Conservation (phyloP, 805 yeast genomes). For the Huiozyma sinensis region DNA sequence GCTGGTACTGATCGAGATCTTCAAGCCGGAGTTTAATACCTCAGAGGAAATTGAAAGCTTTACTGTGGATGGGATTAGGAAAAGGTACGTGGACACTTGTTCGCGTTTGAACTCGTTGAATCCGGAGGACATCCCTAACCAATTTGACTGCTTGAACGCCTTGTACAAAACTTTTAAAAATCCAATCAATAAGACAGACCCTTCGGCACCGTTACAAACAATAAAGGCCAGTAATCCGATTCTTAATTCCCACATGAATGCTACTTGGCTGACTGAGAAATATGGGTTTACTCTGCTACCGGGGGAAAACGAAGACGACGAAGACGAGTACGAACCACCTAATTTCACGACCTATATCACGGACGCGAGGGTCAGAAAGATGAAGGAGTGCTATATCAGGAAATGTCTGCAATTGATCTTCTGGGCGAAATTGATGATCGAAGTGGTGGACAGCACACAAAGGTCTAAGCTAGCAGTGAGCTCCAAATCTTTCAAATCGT, state of each 20-base stretch:
- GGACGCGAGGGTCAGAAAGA: slow-evolving; percentile 24
- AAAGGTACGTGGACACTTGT: slow-evolving; percentile 37
- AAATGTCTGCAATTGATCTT: slow-evolving; percentile 45
- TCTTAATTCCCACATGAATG: slow-evolving; percentile 47
- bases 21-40: slow-evolving; percentile 37
- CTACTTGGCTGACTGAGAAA: slow-evolving; percentile 38
- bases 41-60: slow-evolving; percentile 37
- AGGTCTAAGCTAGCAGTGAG: slow-evolving; percentile 8
- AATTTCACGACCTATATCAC: slow-evolving; percentile 26
- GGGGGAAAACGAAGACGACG: slow-evolving; percentile 19
- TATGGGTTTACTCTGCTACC: slow-evolving; percentile 34
- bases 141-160: slow-evolving; percentile 49
- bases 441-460: slow-evolving; percentile 6
- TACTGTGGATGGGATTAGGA: slow-evolving; percentile 38
- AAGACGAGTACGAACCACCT: slow-evolving; percentile 38
- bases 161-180: slow-evolving; percentile 55
- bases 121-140: slow-evolving; percentile 34
- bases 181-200: slow-evolving; percentile 39
- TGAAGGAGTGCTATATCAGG: slow-evolving; percentile 43
- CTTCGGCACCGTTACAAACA: slow-evolving; percentile 40
- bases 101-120: slow-evolving; percentile 18
- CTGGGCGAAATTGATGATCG: slow-evolving; percentile 29
- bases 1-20: slow-evolving; percentile 43
- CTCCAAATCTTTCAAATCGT: slow-evolving; percentile 20
- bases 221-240: slow-evolving; percentile 42